Base-by-base conservation (phyloP, 306 rosid species). In the Citrullus colocynthis region DNA sequence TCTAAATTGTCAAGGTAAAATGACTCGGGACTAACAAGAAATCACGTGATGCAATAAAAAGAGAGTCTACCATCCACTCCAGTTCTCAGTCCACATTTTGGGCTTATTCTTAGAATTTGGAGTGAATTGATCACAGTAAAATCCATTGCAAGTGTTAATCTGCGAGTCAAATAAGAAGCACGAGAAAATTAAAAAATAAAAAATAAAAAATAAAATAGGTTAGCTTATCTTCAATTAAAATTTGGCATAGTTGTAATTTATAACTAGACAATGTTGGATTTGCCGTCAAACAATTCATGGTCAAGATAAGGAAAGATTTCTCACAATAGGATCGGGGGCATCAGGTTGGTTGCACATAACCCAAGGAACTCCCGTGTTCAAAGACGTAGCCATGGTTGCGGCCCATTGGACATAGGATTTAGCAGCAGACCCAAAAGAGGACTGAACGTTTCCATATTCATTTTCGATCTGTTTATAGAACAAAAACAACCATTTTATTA, bases 311-410 rank as follows among this genome's bases (percentile, higher is more conserved):
- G 30, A 52, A 52, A 55, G 48, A 82, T 69, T 85, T 54, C 93
- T 85, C 85, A 95, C 97, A 82, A 95, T 90, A 63, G 97, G 97
- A 80, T 90, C 88, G 15, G 98, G 98, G 78, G 98, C 98, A 82
- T 95, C 87, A 4, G 79, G 80, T 83, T 92, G 98, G 84, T 89
- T 93, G 88, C 98, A 92, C 98, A 95, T 95, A 83, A 92, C 89
- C 98, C 98, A 95, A 41, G 98, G 98, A 70, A 95, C 98, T 52
- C 98, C 98, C 7, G 97, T 95, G 82, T 92, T 86, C 83, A 90
- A 85, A 72, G 97, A 86, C 72, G 83, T 80, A 72, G 97, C 98
- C 98, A 95, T 95, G 39, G 82, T 62, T 83, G 97, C 98, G 34
- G 98, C 91, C 98, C 98, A 92, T 0, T 88, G 80, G 60, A 95